Conservation (phyloP, 208 protist genomes). For the Leishmania tarentolae region DNA sequence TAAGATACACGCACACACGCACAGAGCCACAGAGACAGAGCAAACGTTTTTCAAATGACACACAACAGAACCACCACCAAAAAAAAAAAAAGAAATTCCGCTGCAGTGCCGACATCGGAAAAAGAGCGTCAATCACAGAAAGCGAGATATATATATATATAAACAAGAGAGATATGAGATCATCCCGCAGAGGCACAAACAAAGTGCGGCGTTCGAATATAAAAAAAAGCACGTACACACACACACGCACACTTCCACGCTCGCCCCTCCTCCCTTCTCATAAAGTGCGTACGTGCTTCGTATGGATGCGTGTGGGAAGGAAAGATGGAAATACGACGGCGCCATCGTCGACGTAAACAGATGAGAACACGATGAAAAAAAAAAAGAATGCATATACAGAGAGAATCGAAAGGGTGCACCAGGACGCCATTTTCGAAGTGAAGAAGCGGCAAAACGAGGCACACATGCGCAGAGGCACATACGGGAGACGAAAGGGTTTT, state of each 20-base stretch:
- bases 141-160: neutral
- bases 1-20: neutral
- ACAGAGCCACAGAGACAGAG: neutral
- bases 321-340: neutral
- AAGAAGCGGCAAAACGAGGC: neutral
- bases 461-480: neutral
- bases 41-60: too few species aligned
- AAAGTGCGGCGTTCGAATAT: conserved; percentile 3
- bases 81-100: neutral
- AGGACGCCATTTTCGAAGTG: neutral
- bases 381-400: neutral
- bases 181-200: conserved; percentile 18
- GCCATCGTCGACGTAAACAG: conserved; percentile 23
- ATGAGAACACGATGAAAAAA: neutral
- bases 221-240: neutral
- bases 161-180: conserved; percentile 9
- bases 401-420: neutral
- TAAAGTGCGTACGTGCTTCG: neutral
- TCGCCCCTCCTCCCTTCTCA: neutral
- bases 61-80: neutral
- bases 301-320: neutral
- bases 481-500: neutral
- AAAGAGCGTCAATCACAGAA: neutral
- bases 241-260: neutral
- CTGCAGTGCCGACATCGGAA: neutral